phyloP scores from a whole-genome alignment of 2,329 filamentous ascomycete genomes.

The Fusarium phyllophilum region DNA sequence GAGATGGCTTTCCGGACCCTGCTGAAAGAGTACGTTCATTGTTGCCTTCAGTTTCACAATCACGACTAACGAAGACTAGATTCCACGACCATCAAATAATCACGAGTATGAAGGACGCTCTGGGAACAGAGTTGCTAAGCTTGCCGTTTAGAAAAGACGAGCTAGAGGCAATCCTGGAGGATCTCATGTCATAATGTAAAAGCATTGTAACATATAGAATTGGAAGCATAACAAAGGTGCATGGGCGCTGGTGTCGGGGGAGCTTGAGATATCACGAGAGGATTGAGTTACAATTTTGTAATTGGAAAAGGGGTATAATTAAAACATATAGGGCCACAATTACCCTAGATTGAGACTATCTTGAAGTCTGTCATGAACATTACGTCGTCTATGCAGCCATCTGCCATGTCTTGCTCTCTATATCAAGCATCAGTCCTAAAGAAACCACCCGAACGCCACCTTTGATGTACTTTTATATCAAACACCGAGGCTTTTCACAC shows the following conservation, averaged over 20 bases:
- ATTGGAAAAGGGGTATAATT: slow-evolving; percentile 31
- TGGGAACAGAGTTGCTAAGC: slow-evolving; percentile 86
- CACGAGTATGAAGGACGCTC: slow-evolving; percentile 83
- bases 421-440: background rate
- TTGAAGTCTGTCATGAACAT: slow-evolving; percentile 34
- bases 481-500: slow-evolving; percentile 80
- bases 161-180: slow-evolving; percentile 87
- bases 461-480: slow-evolving; percentile 46
- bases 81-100: slow-evolving; percentile 99
- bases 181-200: slow-evolving; percentile 56
- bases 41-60: background rate
- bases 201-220: slow-evolving; percentile 7
- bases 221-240: slow-evolving; percentile 9
- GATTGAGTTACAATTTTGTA: background rate
- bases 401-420: slow-evolving; percentile 15
- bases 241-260: slow-evolving; percentile 17
- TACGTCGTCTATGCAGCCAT: slow-evolving; percentile 35
- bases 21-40: slow-evolving; percentile 79
- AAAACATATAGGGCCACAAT: background rate
- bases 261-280: background rate
- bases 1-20: slow-evolving; percentile 96
- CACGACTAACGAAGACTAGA: slow-evolving; percentile 55
- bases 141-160: slow-evolving; percentile 90
- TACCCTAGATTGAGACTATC: slow-evolving; percentile 2
- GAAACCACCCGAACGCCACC: slow-evolving; percentile 27